These are phyloP conservation scores for Penicillium sp. DNA, from an alignment of 2,329 filamentous ascomycete species.

Conservation along the genomic window DNA sequence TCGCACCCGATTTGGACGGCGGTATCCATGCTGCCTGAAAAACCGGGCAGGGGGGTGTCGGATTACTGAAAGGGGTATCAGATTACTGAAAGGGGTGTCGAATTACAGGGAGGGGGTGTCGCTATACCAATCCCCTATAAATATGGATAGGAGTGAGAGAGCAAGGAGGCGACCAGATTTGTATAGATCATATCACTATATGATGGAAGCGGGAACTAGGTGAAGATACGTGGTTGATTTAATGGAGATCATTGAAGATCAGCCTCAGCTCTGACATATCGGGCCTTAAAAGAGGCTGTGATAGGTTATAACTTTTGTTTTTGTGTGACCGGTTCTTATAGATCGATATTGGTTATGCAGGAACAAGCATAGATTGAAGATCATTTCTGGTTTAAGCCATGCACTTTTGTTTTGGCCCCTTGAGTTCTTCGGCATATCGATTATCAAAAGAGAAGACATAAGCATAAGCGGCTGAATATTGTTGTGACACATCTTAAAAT, in stretches of 20 bases:
- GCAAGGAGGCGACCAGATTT: background rate
- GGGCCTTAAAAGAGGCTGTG: background rate
- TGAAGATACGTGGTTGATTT: background rate
- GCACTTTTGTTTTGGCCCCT: background rate
- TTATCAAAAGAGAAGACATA: too few species aligned
- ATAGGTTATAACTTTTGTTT: background rate
- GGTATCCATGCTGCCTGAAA: too few species aligned
- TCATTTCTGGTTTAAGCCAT: background rate
- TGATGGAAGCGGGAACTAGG: background rate
- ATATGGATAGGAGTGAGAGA: background rate
- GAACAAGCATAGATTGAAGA: background rate
- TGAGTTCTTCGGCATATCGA: background rate
- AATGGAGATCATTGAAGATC: background rate
- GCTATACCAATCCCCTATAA: background rate
- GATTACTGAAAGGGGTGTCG: too few species aligned
- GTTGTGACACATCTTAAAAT: too few species aligned
- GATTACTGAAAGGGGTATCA: too few species aligned
- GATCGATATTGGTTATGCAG: background rate
- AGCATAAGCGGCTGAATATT: too few species aligned
- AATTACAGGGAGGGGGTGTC: too few species aligned
- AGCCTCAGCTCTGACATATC: background rate
- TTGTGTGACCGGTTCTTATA: background rate
- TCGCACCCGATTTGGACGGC: too few species aligned
- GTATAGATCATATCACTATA: background rate
- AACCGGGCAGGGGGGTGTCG: too few species aligned